phyloP scores from a whole-genome alignment of 768 basidiomycete species.

The Tricholoma terreum region DNA sequence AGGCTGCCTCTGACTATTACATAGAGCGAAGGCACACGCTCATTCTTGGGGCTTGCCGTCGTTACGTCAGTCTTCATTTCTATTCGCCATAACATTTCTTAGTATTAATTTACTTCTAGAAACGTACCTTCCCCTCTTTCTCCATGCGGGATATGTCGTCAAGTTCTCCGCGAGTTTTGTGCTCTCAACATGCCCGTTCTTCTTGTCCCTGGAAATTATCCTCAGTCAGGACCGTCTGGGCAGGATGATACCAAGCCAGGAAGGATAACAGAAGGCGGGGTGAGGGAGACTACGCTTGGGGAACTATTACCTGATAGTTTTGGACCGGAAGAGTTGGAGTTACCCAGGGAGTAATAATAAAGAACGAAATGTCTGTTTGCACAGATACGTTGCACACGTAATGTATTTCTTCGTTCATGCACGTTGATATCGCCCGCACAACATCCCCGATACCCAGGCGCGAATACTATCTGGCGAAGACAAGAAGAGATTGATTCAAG shows the following conservation, averaged over 20 bases:
- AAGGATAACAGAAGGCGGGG: slow-evolving; percentile 44
- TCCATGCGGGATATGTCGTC: slow-evolving; percentile 94
- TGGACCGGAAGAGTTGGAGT: slow-evolving; percentile 78
- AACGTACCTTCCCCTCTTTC: slow-evolving; percentile 67
- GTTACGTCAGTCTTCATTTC: slow-evolving; percentile 51
- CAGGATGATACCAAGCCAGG: slow-evolving; percentile 31
- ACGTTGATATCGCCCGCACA: neutral
- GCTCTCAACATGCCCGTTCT: slow-evolving; percentile 65
- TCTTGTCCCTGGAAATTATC: slow-evolving; percentile 67
- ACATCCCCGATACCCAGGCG: neutral
- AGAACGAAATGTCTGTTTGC: neutral
- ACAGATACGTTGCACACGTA: neutral
- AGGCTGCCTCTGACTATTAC: neutral
- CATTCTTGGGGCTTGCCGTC: slow-evolving; percentile 78
- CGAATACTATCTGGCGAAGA: neutral
- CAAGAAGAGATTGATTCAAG: neutral
- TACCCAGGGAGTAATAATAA: slow-evolving; percentile 31
- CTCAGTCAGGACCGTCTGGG: slow-evolving; percentile 32
- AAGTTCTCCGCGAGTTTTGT: slow-evolving; percentile 87
- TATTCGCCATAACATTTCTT: neutral
- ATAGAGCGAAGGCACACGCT: slow-evolving; percentile 75
- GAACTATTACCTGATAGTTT: slow-evolving; percentile 84
- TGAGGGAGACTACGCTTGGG: slow-evolving; percentile 64
- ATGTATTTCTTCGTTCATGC: neutral
- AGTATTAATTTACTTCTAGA: slow-evolving; percentile 33